Evolutionary conservation across 2,329 filamentous ascomycete genomes (phyloP), one percentile per base, ranked within the genome.

Genomic region (Pseudogymnoascus sp.): DNA sequence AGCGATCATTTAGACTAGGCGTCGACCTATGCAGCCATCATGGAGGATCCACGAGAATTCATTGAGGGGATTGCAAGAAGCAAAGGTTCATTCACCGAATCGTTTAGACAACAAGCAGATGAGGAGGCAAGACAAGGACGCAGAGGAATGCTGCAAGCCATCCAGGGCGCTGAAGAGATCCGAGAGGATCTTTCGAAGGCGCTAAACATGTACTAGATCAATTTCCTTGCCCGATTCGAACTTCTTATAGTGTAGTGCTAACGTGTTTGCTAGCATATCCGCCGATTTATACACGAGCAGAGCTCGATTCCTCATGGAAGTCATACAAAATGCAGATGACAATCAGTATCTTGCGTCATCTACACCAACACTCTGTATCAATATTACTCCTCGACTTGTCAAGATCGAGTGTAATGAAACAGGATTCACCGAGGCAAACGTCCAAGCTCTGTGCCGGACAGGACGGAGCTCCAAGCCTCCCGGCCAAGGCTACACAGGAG

Each of bases 401-500:
- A 19, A 19, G n/a, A 19, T 63, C 19, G 62, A 63, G 21, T 63
- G 62, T 23, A 63, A 63, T 43, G 62, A 63, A 25, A 39, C 7
- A 4, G 45, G 62, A 14, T 64, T 64, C 31, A 62, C 28, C n/a
- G 11, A n/a, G 28, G 37, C 14, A 39, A 45, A 64, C 31, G 25
- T 64, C 31, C 11, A 31, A 16, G 63, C 63, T 37, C 45, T 64
- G 4, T 25, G 36, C 11, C 10, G 36, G 10, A 36, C 19, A 14
- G 54, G 25, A 19, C 13, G 16, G 31, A 64, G 63, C 41, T 39
- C 63, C 11, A 64, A 64, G 34, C 4, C 23, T n/a, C 28, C 16
- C n/a, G 25, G 28, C 14, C 37, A 64, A 61, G 69, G 69, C 23
- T 68, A 73, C 34, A 73, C 72, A 62, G 74, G 74, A 1, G 73